Base-by-base conservation (phyloP, 2,329 filamentous ascomycete species). In the Colletotrichum simmondsii region DNA sequence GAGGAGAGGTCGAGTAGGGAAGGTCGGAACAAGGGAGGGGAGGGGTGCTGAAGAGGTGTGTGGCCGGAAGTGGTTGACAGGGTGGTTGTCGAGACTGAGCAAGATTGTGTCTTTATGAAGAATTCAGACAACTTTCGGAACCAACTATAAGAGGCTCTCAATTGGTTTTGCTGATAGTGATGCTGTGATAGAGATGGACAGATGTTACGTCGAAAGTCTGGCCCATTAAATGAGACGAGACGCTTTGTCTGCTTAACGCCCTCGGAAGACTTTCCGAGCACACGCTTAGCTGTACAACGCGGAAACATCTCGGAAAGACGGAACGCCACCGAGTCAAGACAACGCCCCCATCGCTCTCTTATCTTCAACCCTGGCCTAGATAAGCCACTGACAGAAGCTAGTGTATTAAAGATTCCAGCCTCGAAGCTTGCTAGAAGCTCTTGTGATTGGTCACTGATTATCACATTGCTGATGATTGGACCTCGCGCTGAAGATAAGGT, bases 291-390 rank as follows among this genome's bases (percentile, higher is more conserved):
- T 22, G 42, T n/a, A 4, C 19, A 49, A n/a, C 42, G n/a, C 66
- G 59, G 70, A 70, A 72, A 4, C 14, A 0, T 0, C 35, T 72
- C 70, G 70, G 70, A 72, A 72, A 2, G 4, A 26, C 35, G 59
- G 65, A 58, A 60, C 59, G 22, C 10, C 8, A 26, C 42, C 58
- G 32, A 60, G 53, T 64, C 65, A 72, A 59, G 60, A 49, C n/a
- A 28, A 11, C 16, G 12, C 37, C 52, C 37, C 52, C 37, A 42
- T 63, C 19, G 8, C 26, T 22, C 4, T 58, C 66, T 72, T 72
- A 72, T 72, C 70, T 70, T 46, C 46, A 30, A 65, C 65, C 70
- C 70, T 46, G 60, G 65, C 70, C 30, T 60, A 46, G 59, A 60
- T 63, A 72, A 64, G 49, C 37, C 52, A 10, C 42, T 46, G 42